A percentile compares a stretch with the other conserved stretches of the same genome.
phyloP scores from a whole-genome alignment of 345 rosid genomes.

The Psidium friedrichsthalianum region DNA sequence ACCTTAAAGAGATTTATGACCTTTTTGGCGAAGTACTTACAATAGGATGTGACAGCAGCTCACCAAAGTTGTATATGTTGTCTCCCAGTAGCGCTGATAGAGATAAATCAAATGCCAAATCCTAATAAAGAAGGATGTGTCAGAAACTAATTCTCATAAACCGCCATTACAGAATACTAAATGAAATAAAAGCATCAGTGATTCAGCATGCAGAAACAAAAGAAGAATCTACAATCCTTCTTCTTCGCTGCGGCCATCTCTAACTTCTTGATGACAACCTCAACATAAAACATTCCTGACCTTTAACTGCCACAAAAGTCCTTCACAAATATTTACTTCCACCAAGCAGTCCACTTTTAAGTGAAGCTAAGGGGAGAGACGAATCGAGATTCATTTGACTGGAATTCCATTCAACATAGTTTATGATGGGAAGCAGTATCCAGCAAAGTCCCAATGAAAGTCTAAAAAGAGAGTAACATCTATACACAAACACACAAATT shows the following conservation, averaged over 20 bases:
- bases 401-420: not conserved
- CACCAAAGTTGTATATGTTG: conserved; percentile 97
- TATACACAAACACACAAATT: not conserved
- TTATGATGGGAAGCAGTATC: not conserved
- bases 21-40: conserved; percentile 34
- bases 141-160: not conserved
- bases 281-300: not conserved
- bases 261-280: not conserved
- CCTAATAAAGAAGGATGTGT: conserved; percentile 26
- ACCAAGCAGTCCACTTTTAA: not conserved
- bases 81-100: conserved; percentile 99
- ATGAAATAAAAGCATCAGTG: not conserved
- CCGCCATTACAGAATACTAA: not conserved
- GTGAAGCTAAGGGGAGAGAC: not conserved
- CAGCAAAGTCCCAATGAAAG: not conserved
- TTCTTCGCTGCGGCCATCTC: not conserved
- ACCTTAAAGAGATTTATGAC: not conserved
- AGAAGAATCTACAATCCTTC: not conserved
- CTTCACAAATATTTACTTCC: not conserved
- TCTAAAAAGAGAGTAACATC: not conserved
- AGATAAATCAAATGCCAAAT: conserved; percentile 95
- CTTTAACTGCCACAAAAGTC: not conserved
- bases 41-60: conserved; percentile 93
- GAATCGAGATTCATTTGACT: not conserved
- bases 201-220: not conserved